Base-by-base conservation (phyloP, 768 basidiomycete species). In the Lactifluus volemus region DNA sequence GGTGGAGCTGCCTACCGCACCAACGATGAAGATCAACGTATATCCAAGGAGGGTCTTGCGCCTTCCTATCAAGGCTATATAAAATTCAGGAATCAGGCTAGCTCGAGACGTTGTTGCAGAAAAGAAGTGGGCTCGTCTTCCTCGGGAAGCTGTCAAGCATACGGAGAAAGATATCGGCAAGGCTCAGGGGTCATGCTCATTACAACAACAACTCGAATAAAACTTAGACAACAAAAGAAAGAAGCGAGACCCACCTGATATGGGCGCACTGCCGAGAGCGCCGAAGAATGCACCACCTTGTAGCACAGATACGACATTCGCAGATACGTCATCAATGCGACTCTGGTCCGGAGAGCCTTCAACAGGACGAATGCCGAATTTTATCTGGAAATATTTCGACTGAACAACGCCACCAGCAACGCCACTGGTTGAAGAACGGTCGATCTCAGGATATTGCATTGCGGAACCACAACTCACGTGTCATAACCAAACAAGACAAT, bases 221-320 rank as follows among this genome's bases (percentile, higher is more conserved):
- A 48, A 50, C 9, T 34, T 19, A 30, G 15, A 10, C n/a, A 17
- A 47, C 59, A 3, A 14, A 15, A 14, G 30, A 38, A 25, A 25
- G 21, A 41, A 49, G 50, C 51, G 51, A 47, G 9, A 73, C 77
- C 53, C 60, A 89, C 88, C 74, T 11, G 88, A 88, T 47, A 88
- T 68, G 0, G 85, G 86, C 1, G 86, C 86, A 65, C 84, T 85
- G 10, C 80, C 79, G 6, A 95, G 70, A 14, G 91, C 89, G 59
- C 92, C 92, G 68, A 93, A 93, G 79, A 93, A 92, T 0, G 89
- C 89, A 11, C 90, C 90, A 4, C 84, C 89, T 69, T 93, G 92
- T 10, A 94, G 78, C 4, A 93, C 88, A 3, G 92, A 89, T 17
- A 94, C 92, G 47, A 95, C 85, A 65, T 89, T 91, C 47, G 87